These are phyloP conservation scores for Discostella stelligera DNA, from an alignment of 352 stramenopile genomes.

Conservation along the genomic window DNA sequence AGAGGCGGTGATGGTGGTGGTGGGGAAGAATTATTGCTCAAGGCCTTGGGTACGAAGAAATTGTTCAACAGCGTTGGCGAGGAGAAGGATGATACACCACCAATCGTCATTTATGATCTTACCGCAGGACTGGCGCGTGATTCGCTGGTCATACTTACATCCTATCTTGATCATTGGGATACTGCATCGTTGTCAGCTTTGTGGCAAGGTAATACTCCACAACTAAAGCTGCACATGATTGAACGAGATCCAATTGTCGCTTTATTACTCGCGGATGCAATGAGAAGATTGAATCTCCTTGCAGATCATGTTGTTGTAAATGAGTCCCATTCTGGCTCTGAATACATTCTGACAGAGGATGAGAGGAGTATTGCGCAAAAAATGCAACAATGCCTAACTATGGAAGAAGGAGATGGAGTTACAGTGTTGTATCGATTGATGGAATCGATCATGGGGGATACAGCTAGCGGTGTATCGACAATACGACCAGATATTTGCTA, in stretches of 20 bases:
- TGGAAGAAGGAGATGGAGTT: constrained; percentile 48
- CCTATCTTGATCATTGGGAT: constrained; percentile 5
- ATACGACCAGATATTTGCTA: constrained; percentile 64
- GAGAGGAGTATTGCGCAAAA: constrained; percentile 15
- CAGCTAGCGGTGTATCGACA: neutral
- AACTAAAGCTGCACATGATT: constrained; percentile 56
- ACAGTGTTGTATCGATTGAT: constrained; percentile 17
- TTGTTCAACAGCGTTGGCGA: constrained; percentile 13
- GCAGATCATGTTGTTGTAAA: neutral
- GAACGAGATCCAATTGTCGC: constrained; percentile 72
- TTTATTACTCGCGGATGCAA: constrained; percentile 60
- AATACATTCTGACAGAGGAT: neutral
- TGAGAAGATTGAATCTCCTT: constrained; percentile 48
- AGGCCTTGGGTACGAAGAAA: constrained; percentile 54
- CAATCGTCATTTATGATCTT: constrained; percentile 63
- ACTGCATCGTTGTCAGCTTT: constrained; percentile 8
- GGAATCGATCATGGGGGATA: neutral
- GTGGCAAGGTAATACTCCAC: neutral
- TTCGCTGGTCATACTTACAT: constrained; percentile 53
- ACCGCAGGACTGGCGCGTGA: constrained; percentile 75
- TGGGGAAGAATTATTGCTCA: constrained; percentile 62
- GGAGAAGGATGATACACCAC: constrained; percentile 10
- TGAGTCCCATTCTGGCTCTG: neutral
- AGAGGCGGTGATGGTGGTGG: constrained; percentile 9
- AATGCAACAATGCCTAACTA: constrained; percentile 40